These are phyloP conservation scores for Ophiostoma ulmi DNA, from an alignment of 2,329 filamentous ascomycete genomes.

Conservation along the genomic window DNA sequence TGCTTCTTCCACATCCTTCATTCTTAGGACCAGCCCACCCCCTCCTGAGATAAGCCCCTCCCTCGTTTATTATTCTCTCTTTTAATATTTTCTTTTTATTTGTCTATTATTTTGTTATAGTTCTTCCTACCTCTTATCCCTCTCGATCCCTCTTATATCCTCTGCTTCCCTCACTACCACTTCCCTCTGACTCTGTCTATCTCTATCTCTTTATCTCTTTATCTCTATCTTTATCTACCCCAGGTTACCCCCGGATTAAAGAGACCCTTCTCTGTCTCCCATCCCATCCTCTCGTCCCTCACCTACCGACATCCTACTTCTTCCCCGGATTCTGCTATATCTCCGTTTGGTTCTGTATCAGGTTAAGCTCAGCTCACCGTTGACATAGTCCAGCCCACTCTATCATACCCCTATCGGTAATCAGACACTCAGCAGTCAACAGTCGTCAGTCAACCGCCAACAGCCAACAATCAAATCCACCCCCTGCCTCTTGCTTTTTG, in stretches of 20 bases:
- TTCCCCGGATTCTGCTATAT: conserved; percentile 19
- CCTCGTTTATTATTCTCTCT: background rate
- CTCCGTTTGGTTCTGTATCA: conserved; percentile 14
- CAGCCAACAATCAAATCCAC: background rate
- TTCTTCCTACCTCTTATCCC: background rate
- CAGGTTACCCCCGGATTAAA: conserved; percentile 17
- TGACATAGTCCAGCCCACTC: background rate
- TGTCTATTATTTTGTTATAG: background rate
- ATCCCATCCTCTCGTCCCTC: background rate
- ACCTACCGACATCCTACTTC: background rate
- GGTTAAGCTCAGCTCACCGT: conserved; percentile 7
- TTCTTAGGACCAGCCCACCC: background rate
- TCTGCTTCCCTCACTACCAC: background rate
- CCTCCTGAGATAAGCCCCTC: conserved; percentile 7
- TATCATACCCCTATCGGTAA: background rate
- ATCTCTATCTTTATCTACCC: conserved; percentile 1
- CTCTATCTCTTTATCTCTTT: background rate
- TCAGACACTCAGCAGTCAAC: background rate
- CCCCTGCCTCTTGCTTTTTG: background rate
- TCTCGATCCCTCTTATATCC: background rate
- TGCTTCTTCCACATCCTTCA: conserved; percentile 6
- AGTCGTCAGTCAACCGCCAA: background rate
- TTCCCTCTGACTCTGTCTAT: background rate
- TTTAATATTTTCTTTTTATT: background rate
- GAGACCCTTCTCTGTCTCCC: conserved; percentile 6